Base-by-base conservation (phyloP, 129 eudicot genomes). In the Chrysanthemum seticuspe region DNA sequence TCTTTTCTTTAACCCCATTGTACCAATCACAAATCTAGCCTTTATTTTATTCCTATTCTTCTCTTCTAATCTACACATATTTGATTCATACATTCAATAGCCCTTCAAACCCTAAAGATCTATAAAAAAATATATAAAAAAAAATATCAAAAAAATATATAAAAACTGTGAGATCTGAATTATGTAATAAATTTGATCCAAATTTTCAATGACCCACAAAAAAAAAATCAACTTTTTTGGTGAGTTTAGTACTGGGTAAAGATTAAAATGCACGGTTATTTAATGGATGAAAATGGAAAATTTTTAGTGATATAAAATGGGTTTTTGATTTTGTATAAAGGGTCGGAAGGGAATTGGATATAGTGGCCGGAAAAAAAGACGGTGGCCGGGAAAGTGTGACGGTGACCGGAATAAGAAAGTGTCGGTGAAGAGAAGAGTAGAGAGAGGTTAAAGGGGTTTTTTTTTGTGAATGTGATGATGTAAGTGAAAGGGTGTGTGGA, bases 1-100 rank as follows among this genome's bases (percentile, higher is more conserved):
- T n/a, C 36, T 31, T 4, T 71, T 82, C 84, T 85, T 90, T 66
- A 87, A 76, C 54, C 98, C 96, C 98, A 89, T 92, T 56, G 36
- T 21, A 31, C 82, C 82, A 34, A 78, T 78, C 36, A 48, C 77
- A 74, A 79, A 80, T 76, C 83, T 60, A 73, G 73, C 69, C 82
- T 47, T 82, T 65, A 66, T 74, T 62, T 70, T 84, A 60, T 75
- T 77, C 56, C 66, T 79, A 66, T 59, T 84, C 55, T 74, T 76
- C 25, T 81, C 86, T 27, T 70, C 80, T 68, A 74, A 47, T 61
- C 67, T 77, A 70, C 91, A 81, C 85, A 85, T 85, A 13, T 67
- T 73, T 64, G 36, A 31, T 47, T 47, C 82, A 78, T 72, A 72
- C 82, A 78, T 78, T 65, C 74, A 83, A 77, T 57, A 74, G 57